These are phyloP conservation scores for Paecilomyces fulvus DNA, from an alignment of 2,329 filamentous ascomycete species.

Conservation along the genomic window DNA sequence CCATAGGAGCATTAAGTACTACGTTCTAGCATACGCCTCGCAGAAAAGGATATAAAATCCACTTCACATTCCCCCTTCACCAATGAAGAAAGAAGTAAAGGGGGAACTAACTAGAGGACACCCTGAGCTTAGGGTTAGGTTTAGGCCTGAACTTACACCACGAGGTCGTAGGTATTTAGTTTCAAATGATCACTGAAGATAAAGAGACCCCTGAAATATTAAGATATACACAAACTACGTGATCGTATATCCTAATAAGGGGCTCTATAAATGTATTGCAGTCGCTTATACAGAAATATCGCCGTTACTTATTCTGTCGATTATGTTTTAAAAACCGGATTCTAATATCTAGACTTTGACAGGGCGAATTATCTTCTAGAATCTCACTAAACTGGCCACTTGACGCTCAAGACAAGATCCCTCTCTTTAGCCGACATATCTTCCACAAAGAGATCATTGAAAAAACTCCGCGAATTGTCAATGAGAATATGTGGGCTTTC, in stretches of 20 bases:
- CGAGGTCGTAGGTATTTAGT: too few relatives aligned
- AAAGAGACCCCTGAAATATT: too few relatives aligned
- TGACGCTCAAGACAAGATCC: constrained; percentile 43
- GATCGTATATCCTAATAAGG: not conserved
- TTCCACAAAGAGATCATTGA: constrained; percentile 48
- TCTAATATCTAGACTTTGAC: not conserved
- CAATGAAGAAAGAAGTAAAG: too few relatives aligned
- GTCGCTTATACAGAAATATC: not conserved
- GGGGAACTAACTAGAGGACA: too few relatives aligned
- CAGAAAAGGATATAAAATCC: too few relatives aligned
- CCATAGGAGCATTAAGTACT: too few relatives aligned
- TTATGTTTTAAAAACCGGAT: not conserved
- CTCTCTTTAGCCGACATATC: constrained; percentile 48
- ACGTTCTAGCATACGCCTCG: too few relatives aligned
- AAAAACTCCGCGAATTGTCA: constrained; percentile 45
- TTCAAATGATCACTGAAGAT: too few relatives aligned
- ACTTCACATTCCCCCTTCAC: too few relatives aligned
- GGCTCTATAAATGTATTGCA: not conserved
- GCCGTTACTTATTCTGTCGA: not conserved
- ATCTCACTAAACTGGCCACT: constrained; percentile 55
- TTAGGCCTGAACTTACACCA: too few relatives aligned
- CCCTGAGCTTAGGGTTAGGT: too few relatives aligned
- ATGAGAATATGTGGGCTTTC: constrained; percentile 53
- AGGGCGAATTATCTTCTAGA: constrained; percentile 23
- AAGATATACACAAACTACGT: too few relatives aligned